These are phyloP conservation scores for Ophiostoma populinum DNA, from an alignment of 2,329 filamentous ascomycete genomes.

Conservation along the genomic window DNA sequence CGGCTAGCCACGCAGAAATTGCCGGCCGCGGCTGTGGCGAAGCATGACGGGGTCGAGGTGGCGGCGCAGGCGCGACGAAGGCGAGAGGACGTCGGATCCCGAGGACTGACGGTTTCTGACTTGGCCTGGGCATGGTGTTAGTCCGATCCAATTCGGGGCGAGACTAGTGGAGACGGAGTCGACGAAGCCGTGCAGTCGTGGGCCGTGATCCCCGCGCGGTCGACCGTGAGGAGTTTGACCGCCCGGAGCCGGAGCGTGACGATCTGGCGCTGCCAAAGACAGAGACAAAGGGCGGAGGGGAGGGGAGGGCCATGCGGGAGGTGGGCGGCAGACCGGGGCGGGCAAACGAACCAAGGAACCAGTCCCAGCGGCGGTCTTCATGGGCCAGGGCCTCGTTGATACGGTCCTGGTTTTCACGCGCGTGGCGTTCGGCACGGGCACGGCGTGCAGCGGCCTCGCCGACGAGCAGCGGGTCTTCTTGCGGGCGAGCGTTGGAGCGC, in stretches of 20 bases:
- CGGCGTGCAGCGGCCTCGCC: slow-evolving; percentile 45
- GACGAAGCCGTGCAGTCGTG: too few species aligned
- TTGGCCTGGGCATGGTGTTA: slow-evolving; percentile 10
- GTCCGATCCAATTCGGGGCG: too few species aligned
- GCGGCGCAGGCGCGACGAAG: slow-evolving; percentile 4
- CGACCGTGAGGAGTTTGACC: background rate
- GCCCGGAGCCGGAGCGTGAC: background rate
- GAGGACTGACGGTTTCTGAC: slow-evolving; percentile 7
- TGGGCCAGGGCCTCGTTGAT: slow-evolving; percentile 35
- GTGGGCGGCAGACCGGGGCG: slow-evolving; percentile 16
- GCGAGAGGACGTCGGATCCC: background rate
- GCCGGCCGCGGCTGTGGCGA: slow-evolving; percentile 6
- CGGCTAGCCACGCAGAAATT: too few species aligned
- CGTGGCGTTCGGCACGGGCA: slow-evolving; percentile 38
- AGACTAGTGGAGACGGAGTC: too few species aligned
- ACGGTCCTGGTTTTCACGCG: slow-evolving; percentile 25
- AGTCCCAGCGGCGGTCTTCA: slow-evolving; percentile 44
- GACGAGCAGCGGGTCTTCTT: slow-evolving; percentile 51
- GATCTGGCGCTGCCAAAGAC: too few species aligned
- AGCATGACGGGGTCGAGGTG: slow-evolving; percentile 5
- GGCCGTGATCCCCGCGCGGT: too few species aligned
- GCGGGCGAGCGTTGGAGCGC: slow-evolving; percentile 22
- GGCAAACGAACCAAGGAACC: slow-evolving; percentile 34
- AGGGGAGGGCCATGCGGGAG: background rate
- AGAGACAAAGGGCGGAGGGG: background rate